Evolutionary conservation across 176 grass and related monocot species (phyloP).

Genomic region (Aegilops umbellulata): DNA sequence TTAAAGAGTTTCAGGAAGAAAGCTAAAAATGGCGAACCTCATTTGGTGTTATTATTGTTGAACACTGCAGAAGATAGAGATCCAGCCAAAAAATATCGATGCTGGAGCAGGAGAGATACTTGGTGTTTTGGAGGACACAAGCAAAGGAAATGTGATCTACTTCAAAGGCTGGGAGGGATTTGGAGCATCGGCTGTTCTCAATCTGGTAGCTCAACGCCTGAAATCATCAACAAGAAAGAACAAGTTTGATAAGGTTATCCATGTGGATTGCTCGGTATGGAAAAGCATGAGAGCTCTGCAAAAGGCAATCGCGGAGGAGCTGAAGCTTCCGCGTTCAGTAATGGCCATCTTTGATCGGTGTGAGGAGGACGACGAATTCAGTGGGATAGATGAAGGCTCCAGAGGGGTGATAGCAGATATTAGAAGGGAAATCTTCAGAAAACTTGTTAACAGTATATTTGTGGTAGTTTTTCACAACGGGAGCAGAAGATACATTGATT

Average conservation of each 20-base stretch:
- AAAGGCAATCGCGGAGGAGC: not conserved
- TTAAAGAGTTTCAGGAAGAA: not conserved
- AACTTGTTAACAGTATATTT: fast-evolving
- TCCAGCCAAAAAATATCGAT: not conserved
- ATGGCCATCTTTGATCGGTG: not conserved
- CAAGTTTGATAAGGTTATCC: not conserved
- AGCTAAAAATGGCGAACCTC: not conserved
- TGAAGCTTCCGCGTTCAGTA: not conserved
- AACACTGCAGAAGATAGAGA: not conserved
- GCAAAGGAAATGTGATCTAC: not conserved
- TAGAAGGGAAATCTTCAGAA: fast-evolving
- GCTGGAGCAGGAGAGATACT: not conserved
- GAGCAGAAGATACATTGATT: not conserved
- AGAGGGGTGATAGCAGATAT: not conserved
- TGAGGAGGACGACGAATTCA: not conserved
- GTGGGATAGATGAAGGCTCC: not conserved
- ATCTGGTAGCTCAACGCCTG: not conserved
- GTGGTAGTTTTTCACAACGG: not conserved
- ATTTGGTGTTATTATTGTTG: not conserved
- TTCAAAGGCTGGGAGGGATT: not conserved
- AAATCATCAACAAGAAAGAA: not conserved
- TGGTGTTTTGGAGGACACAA: not conserved
- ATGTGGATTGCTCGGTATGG: not conserved
- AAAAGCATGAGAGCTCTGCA: not conserved
- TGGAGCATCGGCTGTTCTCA: not conserved